Percentiles rank a stretch among this genome's conserved stretches.
Conservation (phyloP, 768 basidiomycete genomes). For the Holtermanniella nyarrowii region DNA sequence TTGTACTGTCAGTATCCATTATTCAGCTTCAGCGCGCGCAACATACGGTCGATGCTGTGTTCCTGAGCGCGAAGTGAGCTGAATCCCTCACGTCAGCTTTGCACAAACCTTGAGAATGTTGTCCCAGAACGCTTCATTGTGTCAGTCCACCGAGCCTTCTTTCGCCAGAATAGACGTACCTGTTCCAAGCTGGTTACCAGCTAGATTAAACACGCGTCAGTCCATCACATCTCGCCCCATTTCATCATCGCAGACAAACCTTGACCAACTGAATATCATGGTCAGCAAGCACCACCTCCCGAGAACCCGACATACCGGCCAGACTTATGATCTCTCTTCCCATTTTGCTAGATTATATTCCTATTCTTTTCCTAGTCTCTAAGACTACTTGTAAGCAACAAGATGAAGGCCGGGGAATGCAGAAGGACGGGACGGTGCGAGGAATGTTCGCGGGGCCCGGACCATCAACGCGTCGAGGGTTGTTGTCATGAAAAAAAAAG, state of each 20-base stretch:
- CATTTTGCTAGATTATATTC: no score
- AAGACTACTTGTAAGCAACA: no score
- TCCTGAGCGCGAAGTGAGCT: conserved; percentile 14
- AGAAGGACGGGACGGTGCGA: background rate
- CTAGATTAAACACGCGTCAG: background rate
- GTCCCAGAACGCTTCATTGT: conserved; percentile 67
- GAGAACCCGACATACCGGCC: background rate
- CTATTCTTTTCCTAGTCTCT: no score
- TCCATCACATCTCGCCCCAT: background rate
- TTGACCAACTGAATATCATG: background rate
- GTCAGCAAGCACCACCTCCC: background rate
- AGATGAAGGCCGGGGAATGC: no score
- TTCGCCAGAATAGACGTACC: background rate
- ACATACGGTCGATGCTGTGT: conserved; percentile 29
- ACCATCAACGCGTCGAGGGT: background rate
- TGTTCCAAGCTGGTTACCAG: conserved; percentile 31
- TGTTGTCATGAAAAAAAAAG: background rate
- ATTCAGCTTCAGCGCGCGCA: conserved; percentile 3
- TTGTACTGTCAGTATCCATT: background rate
- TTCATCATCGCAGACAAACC: background rate
- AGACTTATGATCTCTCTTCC: background rate
- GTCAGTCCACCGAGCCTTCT: conserved; percentile 44
- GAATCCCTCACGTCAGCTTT: conserved; percentile 39
- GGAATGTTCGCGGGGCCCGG: background rate
- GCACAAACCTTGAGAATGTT: conserved; percentile 66